phyloP scores from a whole-genome alignment of 2,329 filamentous ascomycete genomes.

The Fusarium sp. region DNA sequence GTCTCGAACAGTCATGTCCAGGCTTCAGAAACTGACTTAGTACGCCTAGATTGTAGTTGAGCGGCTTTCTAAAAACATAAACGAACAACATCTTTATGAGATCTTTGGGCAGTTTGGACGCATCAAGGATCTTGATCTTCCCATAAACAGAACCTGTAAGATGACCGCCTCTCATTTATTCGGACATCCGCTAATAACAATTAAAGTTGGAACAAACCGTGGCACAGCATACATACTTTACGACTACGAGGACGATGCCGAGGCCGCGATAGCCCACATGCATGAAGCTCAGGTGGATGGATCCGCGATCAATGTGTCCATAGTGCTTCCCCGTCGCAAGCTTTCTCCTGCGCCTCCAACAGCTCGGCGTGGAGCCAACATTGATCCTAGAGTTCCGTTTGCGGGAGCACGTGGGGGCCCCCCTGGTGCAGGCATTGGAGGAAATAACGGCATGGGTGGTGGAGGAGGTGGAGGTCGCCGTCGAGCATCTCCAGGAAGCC shows the following conservation, averaged over 20 bases:
- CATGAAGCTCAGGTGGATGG: constrained; percentile 96
- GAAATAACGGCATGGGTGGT: constrained; percentile 46
- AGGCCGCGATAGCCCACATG: constrained; percentile 93
- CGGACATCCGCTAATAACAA: constrained; percentile 19
- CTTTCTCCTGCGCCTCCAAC: constrained; percentile 83
- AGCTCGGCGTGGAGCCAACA: constrained; percentile 69
- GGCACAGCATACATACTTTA: constrained; percentile 95
- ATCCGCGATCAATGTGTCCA: constrained; percentile 83
- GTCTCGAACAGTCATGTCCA: background rate
- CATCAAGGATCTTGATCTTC: constrained; percentile 88
- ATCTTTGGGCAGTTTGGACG: constrained; percentile 91
- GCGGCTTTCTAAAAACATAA: constrained; percentile 94
- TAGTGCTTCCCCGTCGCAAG: constrained; percentile 84
- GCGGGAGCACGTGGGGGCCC: constrained; percentile 47
- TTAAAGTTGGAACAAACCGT: constrained; percentile 82
- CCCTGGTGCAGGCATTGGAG: constrained; percentile 31
- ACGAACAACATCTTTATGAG: constrained; percentile 85
- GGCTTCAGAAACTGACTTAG: constrained; percentile 13
- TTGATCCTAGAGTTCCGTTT: constrained; percentile 58
- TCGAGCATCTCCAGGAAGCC: constrained; percentile 47
- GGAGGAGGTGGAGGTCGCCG: constrained; percentile 51
- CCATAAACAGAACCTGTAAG: constrained; percentile 86
- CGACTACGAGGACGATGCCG: constrained; percentile 78
- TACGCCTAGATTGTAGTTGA: constrained; percentile 85
- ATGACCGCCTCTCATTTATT: constrained; percentile 16